phyloP scores from a whole-genome alignment of 179 eudicot species.

The Pouteria campechiana region DNA sequence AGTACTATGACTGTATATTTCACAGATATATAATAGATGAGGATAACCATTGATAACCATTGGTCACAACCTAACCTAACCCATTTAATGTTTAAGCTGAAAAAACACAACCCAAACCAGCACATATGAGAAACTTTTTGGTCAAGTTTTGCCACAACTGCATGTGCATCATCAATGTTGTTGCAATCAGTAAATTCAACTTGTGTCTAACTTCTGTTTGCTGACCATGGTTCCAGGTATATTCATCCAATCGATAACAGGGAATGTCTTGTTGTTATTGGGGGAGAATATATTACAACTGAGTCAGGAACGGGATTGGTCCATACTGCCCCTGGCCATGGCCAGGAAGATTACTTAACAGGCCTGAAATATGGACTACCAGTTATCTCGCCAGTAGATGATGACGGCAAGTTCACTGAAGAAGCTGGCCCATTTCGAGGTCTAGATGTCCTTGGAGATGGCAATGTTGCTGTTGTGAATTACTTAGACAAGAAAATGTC shows the following conservation, averaged over 20 bases:
- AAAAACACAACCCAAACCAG: too few relatives aligned
- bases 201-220: slow-evolving; percentile 5
- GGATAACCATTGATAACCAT: too few relatives aligned
- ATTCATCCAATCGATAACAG: slow-evolving; percentile 67
- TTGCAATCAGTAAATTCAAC: too few relatives aligned
- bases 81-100: too few relatives aligned
- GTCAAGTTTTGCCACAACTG: too few relatives aligned
- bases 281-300: slow-evolving; percentile 97
- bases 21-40: too few relatives aligned
- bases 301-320: slow-evolving; percentile 99
- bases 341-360: slow-evolving; percentile 93
- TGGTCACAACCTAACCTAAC: too few relatives aligned
- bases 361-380: slow-evolving; percentile 91
- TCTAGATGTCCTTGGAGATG: slow-evolving; percentile 80
- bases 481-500: slow-evolving; percentile 59
- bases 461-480: slow-evolving; percentile 74
- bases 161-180: too few relatives aligned
- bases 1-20: too few relatives aligned
- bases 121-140: too few relatives aligned
- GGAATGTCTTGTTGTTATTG: slow-evolving; percentile 89
- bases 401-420: slow-evolving; percentile 82
- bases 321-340: slow-evolving; percentile 99
- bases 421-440: slow-evolving; percentile 93
- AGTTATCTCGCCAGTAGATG: slow-evolving; percentile 83
- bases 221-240: slow-evolving; percentile 33